Conservation (phyloP, 2,329 filamentous ascomycete species). For the Emmonsia crescens region DNA sequence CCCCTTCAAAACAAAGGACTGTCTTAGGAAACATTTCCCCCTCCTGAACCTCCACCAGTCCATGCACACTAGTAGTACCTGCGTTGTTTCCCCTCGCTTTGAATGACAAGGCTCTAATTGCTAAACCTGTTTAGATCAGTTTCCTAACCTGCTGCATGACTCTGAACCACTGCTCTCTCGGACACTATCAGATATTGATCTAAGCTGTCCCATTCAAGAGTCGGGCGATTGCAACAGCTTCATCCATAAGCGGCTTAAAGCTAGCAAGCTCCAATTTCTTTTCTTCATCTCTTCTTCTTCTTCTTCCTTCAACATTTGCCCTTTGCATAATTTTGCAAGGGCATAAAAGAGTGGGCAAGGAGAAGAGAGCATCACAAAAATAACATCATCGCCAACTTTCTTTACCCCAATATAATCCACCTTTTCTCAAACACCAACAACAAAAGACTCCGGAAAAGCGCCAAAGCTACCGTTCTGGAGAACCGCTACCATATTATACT, state of each 20-base stretch:
- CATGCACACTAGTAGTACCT: conserved; percentile 1
- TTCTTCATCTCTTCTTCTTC: background rate
- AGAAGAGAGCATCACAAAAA: background rate
- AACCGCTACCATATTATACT: background rate
- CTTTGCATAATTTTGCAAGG: background rate
- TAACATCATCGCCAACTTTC: background rate
- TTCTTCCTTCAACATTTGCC: background rate
- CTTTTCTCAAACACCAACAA: conserved; percentile 4
- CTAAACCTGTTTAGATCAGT: background rate
- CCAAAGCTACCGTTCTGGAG: conserved; percentile 1
- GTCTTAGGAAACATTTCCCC: background rate
- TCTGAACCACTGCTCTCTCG: conserved; percentile 5
- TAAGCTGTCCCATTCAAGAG: conserved; percentile 3
- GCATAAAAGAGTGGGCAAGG: conserved; percentile 1
- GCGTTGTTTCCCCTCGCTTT: background rate
- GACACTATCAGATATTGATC: conserved; percentile 1
- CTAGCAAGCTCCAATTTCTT: background rate
- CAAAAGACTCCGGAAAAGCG: background rate
- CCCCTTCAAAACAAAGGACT: conserved; percentile 3
- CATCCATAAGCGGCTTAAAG: conserved; percentile 9
- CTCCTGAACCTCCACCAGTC: conserved; percentile 1
- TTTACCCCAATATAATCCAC: conserved; percentile 1
- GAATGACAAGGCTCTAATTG: conserved; percentile 1
- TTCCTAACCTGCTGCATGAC: conserved; percentile 8
- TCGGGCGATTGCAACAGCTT: conserved; percentile 13